These are phyloP conservation scores for Kodamaea lidongshanica DNA, from an alignment of 805 yeast species.

Conservation along the genomic window DNA sequence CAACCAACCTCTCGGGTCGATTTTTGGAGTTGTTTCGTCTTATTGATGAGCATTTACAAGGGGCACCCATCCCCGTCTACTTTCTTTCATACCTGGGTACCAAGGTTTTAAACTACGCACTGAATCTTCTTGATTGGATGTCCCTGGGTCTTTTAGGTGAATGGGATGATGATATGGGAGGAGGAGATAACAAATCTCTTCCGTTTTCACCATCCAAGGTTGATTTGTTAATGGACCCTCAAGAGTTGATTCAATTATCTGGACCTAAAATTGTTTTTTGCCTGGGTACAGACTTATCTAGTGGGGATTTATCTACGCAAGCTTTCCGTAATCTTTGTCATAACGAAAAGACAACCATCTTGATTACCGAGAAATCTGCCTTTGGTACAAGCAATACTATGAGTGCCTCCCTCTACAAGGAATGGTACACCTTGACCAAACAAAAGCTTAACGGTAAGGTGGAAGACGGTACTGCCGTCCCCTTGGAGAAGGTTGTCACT, in stretches of 20 bases:
- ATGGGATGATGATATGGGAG: constrained; percentile 53
- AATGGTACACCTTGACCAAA: constrained; percentile 46
- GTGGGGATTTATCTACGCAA: constrained; percentile 56
- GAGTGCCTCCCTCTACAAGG: constrained; percentile 43
- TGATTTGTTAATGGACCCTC: constrained; percentile 48
- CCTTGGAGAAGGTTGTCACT: constrained; percentile 39
- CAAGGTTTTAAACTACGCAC: constrained; percentile 71
- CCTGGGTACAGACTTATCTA: constrained; percentile 58
- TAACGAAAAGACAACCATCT: constrained; percentile 60
- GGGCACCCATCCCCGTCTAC: constrained; percentile 62
- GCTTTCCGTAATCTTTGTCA: constrained; percentile 51
- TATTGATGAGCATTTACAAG: constrained; percentile 60
- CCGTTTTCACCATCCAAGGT: constrained; percentile 74
- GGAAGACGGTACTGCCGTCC: constrained; percentile 60
- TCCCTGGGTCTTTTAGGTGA: constrained; percentile 75
- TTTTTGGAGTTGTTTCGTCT: constrained; percentile 71
- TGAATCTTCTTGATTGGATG: constrained; percentile 95
- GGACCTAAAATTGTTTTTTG: constrained; percentile 80
- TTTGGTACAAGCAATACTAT: constrained; percentile 33
- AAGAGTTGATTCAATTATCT: constrained; percentile 46
- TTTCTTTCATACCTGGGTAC: constrained; percentile 76
- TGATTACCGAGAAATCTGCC: constrained; percentile 58
- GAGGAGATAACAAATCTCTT: constrained; percentile 41
- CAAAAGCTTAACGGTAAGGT: constrained; percentile 29
- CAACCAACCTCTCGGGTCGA: constrained; percentile 75